Conservation (phyloP, 768 basidiomycete species). For the Dentipellis sp. region DNA sequence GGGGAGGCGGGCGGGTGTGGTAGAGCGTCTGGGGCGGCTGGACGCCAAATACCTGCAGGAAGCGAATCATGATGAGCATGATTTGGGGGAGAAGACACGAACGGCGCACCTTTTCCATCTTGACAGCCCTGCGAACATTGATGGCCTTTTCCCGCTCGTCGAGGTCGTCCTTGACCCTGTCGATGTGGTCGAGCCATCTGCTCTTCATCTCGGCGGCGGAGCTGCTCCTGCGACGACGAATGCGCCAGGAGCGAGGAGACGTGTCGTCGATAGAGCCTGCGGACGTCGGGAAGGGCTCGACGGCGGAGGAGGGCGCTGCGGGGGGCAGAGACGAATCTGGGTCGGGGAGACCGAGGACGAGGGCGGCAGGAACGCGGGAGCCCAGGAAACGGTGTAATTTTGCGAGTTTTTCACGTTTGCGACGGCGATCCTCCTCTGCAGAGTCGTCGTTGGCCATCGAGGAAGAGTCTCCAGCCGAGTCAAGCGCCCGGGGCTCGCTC, state of each 20-base stretch:
- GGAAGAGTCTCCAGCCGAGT: conserved; percentile 12
- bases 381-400: conserved; percentile 82
- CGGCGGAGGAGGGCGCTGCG: conserved; percentile 12
- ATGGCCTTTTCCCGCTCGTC: conserved; percentile 67
- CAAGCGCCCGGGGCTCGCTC: background rate
- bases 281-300: conserved; percentile 13
- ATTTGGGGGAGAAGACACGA: background rate
- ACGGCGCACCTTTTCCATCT: conserved; percentile 76
- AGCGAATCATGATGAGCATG: background rate
- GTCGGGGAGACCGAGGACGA: conserved; percentile 45
- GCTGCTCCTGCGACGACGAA: conserved; percentile 42
- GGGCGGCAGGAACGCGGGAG: conserved; percentile 64
- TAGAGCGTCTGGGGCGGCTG: conserved; percentile 76
- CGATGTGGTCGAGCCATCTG: conserved; percentile 46
- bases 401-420: conserved; percentile 68
- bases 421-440: conserved; percentile 52
- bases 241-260: conserved; percentile 17
- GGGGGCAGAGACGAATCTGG: conserved; percentile 23
- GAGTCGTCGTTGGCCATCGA: conserved; percentile 26
- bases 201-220: conserved; percentile 37
- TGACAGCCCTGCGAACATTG: conserved; percentile 70
- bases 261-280: conserved; percentile 10
- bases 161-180: conserved; percentile 62
- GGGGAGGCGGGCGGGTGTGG: conserved; percentile 41
- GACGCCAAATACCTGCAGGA: conserved; percentile 64